Evolutionary conservation across 1,284 basidiomycete genomes (phyloP), one percentile per base, ranked within the genome.

Genomic region (Ganoderma lingzhi): DNA sequence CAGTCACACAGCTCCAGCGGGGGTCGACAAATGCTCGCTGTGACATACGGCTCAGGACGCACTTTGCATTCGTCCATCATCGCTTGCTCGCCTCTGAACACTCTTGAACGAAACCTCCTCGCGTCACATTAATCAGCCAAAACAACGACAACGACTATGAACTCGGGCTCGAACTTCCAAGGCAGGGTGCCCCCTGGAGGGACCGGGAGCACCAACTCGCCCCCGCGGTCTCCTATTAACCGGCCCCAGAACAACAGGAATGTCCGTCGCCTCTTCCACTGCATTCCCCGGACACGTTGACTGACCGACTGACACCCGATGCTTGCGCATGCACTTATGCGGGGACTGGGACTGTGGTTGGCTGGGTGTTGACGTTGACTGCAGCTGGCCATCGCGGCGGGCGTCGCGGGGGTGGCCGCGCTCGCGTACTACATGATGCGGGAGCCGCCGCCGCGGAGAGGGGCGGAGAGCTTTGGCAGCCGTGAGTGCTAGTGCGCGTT

Each of bases 371-470:
- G 3, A 35, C 8, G 35, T 5, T 19, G 14, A 19, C 12, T 19
- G 2, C 30, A 68, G 67, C 63, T 65, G 32, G 41, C 55, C 8
- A n/a, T 63, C 30, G 59, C 60, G 8, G 61, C 51, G 4, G 61
- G 42, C 15, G 60, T 37, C 5, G 60, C 60, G 32, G 68, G 37
- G 19, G 37, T 63, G n/a, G 56, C 17, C 32, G 64, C 48, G 14
- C 44, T 62, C 6, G 62, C 45, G 28, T 39, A 66, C 19, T 63
- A 61, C 59, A 30, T 42, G 59, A 61, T 28, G 41, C n/a, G 35
- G 35, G 35, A 39, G 19, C 56, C 32, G 56, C 56, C 30, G 56
- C 39, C 59, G 39, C 23, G 39, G 41, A n/a, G 37, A 41, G 10
- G 37, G 58, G 58, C 48, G 12, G 48, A 53, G 10, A 53, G 48